phyloP scores from a whole-genome alignment of 202 grass and related monocot genomes.

The Hordeum pubiflorum region DNA sequence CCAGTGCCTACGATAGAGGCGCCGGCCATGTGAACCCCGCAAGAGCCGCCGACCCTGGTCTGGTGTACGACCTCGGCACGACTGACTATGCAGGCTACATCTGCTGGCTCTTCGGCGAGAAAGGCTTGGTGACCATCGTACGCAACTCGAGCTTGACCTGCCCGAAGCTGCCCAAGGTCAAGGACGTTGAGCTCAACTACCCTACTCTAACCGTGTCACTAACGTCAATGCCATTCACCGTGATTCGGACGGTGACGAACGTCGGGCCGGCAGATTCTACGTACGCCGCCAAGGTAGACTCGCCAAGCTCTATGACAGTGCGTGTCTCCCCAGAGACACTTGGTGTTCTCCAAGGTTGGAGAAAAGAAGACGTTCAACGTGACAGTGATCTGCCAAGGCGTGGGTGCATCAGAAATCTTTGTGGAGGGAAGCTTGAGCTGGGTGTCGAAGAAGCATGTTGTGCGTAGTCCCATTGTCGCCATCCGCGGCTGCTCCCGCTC shows the following conservation, averaged over 20 bases:
- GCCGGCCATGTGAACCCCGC: conserved; percentile 57
- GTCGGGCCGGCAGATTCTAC: neutral
- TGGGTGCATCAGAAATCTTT: too few species aligned
- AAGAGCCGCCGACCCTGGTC: conserved; percentile 50
- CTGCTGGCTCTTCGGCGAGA: conserved; percentile 19
- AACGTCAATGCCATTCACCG: neutral
- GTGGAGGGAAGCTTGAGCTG: conserved; percentile 10
- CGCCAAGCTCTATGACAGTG: neutral
- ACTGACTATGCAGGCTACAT: conserved; percentile 54
- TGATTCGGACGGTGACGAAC: conserved; percentile 8
- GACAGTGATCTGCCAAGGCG: neutral
- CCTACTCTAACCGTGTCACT: neutral
- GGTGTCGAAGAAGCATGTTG: conserved; percentile 1
- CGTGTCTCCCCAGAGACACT: neutral
- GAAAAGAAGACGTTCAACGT: conserved; percentile 8
- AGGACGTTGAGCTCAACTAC: conserved; percentile 25
- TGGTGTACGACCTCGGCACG: conserved; percentile 46
- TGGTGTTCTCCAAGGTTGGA: neutral
- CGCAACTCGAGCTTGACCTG: neutral
- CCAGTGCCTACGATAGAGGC: conserved; percentile 61
- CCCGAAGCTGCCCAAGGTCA: neutral
- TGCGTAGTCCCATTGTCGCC: conserved; percentile 7
- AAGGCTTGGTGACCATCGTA: neutral
- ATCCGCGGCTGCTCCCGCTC: neutral
- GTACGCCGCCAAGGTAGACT: conserved; percentile 2